These are phyloP conservation scores for Hypholoma fasciculare DNA, from an alignment of 768 basidiomycete species.

Conservation along the genomic window DNA sequence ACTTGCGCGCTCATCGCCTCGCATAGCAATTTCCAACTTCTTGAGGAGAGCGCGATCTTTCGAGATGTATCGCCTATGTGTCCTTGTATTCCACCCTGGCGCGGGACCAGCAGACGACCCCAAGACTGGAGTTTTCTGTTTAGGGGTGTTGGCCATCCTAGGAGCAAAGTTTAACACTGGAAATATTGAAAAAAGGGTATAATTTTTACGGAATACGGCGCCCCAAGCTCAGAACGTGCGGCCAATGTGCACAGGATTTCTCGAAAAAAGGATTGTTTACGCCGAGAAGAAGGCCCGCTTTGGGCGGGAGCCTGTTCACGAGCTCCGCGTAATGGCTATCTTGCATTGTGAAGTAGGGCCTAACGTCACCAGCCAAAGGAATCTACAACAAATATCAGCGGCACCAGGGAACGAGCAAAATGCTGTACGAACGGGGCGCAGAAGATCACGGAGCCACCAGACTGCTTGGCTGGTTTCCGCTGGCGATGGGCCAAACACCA, in stretches of 20 bases:
- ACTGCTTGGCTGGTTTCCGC: constrained; percentile 83
- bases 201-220: constrained; percentile 46
- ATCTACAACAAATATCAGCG: constrained; percentile 46
- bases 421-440: constrained; percentile 64
- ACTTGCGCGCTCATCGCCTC: constrained; percentile 52
- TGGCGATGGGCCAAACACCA: constrained; percentile 81
- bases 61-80: constrained; percentile 81
- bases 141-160: constrained; percentile 15
- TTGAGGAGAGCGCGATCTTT: constrained; percentile 80
- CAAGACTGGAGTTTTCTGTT: constrained; percentile 23
- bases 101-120: constrained; percentile 47
- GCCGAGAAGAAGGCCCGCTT: constrained; percentile 73
- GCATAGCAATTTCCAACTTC: constrained; percentile 63
- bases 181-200: no score
- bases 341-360: constrained; percentile 97
- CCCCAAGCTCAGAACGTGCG: constrained; percentile 77
- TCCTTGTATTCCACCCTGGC: constrained; percentile 77
- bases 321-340: constrained; percentile 78
- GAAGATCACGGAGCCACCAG: constrained; percentile 88
- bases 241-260: constrained; percentile 81
- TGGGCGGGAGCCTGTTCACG: constrained; percentile 82
- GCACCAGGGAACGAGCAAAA: background rate
- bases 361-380: constrained; percentile 79
- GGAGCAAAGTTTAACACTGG: no score
- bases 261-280: constrained; percentile 90